Evolutionary conservation across 208 protist species (phyloP).

Genomic region (Zelonia costaricensis): DNA sequence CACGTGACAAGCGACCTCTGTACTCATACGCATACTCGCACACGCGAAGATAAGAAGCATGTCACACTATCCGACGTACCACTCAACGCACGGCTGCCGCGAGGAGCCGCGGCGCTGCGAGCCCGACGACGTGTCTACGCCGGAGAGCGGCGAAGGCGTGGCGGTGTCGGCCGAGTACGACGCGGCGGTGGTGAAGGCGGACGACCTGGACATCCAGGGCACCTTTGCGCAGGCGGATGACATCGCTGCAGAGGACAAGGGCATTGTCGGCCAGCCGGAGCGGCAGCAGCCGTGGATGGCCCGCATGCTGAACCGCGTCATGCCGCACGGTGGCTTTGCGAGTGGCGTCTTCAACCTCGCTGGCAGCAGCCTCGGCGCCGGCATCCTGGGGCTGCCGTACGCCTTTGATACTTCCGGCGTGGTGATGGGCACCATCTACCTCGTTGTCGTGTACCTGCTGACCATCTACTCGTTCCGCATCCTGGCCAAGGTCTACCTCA

Average conservation of each 20-base stretch:
- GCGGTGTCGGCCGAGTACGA: conserved; percentile 4
- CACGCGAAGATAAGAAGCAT: background rate
- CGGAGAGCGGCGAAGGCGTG: background rate
- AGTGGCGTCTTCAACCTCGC: conserved; percentile 75
- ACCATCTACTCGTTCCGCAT: conserved; percentile 74
- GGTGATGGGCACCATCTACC: conserved; percentile 61
- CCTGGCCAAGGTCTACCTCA: conserved; percentile 42
- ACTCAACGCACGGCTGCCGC: background rate
- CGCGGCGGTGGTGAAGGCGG: background rate
- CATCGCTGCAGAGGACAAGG: background rate
- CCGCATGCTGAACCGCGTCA: conserved; percentile 18
- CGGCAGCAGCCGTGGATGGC: background rate
- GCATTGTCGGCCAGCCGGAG: background rate
- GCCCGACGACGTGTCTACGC: background rate
- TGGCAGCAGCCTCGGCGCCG: conserved; percentile 63
- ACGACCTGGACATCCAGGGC: conserved; percentile 10
- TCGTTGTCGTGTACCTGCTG: conserved; percentile 58
- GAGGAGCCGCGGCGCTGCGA: background rate
- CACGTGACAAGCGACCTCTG: too few relatives aligned
- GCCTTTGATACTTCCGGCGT: conserved; percentile 63
- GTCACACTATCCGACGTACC: background rate
- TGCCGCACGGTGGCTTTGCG: conserved; percentile 45
- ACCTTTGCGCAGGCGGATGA: conserved; percentile 12
- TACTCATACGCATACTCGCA: background rate
- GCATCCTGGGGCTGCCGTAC: conserved; percentile 63